Conservation (phyloP, 1,284 basidiomycete genomes). For the Cutaneotrichosporon mucoides region DNA sequence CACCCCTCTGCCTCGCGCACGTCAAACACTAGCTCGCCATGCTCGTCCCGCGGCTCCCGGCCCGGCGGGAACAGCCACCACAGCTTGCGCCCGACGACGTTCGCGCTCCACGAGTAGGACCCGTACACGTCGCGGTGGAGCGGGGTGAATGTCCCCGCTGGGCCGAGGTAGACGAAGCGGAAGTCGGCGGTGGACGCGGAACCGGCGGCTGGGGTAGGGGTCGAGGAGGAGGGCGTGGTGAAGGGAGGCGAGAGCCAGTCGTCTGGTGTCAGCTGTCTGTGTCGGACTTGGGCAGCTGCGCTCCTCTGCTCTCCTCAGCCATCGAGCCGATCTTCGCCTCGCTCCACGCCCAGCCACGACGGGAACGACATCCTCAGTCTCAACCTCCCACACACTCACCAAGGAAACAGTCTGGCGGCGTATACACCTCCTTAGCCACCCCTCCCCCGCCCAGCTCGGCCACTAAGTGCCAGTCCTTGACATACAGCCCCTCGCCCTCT, state of each 20-base stretch:
- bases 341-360: too few relatives aligned
- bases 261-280: constrained; percentile 37
- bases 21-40: constrained; percentile 41
- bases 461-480: constrained; percentile 59
- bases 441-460: constrained; percentile 33
- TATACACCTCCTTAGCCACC: constrained; percentile 46
- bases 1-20: constrained; percentile 35
- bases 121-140: constrained; percentile 57
- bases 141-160: constrained; percentile 49
- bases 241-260: constrained; percentile 55
- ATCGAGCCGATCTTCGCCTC: too few relatives aligned
- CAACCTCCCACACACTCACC: too few relatives aligned
- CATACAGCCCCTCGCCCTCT: constrained; percentile 45
- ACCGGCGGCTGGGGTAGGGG: too few relatives aligned
- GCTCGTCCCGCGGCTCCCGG: constrained; percentile 23
- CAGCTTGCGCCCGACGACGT: constrained; percentile 54
- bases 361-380: too few relatives aligned
- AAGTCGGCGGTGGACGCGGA: constrained; percentile 33
- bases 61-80: constrained; percentile 57
- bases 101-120: constrained; percentile 58
- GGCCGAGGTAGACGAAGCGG: constrained; percentile 51
- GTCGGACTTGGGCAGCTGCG: background rate
- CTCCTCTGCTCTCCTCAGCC: too few relatives aligned
- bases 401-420: constrained; percentile 50
- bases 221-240: too few relatives aligned